Conservation (phyloP, 768 basidiomycete genomes). For the Calocybe gangraenosa region DNA sequence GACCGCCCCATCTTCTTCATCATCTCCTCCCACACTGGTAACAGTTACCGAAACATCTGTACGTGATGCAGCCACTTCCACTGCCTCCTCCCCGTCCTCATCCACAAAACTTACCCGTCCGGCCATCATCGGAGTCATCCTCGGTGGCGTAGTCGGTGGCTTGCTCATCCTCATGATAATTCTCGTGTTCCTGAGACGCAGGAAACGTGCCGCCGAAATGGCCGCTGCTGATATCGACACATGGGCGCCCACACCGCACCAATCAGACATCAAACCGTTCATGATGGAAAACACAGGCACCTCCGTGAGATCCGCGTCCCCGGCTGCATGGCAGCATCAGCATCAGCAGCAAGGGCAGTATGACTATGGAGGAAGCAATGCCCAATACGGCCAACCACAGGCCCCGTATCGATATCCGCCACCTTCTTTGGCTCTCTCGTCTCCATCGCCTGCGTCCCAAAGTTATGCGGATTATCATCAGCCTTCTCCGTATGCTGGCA, state of each 20-base stretch:
- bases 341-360: slow-evolving; percentile 1
- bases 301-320: not conserved
- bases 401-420: slow-evolving; percentile 13
- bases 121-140: slow-evolving; percentile 6
- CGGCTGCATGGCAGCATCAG: not conserved
- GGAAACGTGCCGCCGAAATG: not conserved
- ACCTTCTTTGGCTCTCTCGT: slow-evolving; percentile 1
- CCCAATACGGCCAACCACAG: slow-evolving; percentile 4
- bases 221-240: slow-evolving; percentile 10
- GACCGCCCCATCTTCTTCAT: not conserved
- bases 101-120: not conserved
- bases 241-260: slow-evolving; percentile 10
- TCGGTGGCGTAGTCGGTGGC: slow-evolving; percentile 10
- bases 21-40: not conserved
- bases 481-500: not conserved
- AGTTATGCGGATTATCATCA: not conserved
- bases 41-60: slow-evolving; percentile 6
- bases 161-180: slow-evolving; percentile 4
- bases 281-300: slow-evolving; percentile 1
- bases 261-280: not conserved
- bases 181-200: slow-evolving; percentile 10
- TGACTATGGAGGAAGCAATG: not conserved
- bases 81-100: not conserved
- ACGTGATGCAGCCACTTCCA: not conserved
- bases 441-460: not conserved